Evolutionary conservation across 2,329 filamentous ascomycete genomes (phyloP).

Genomic region (Dactylonectria estremocensis): DNA sequence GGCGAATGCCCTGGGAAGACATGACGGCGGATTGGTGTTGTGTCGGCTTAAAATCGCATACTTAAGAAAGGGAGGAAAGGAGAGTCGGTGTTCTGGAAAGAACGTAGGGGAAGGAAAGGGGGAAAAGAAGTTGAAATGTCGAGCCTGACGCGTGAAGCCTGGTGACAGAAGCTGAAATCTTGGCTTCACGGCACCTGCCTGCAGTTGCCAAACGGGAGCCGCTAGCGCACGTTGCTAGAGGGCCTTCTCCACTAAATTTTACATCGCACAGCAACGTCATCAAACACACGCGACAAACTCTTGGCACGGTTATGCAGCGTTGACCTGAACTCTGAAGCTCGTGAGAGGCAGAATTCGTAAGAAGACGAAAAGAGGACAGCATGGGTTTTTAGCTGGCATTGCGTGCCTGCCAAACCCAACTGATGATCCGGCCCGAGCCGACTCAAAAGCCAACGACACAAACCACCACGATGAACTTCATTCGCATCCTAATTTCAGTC

Average conservation of each 20-base stretch:
- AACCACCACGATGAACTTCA: neutral
- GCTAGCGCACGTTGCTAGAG: conserved; percentile 25
- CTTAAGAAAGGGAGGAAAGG: conserved; percentile 15
- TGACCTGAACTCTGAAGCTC: neutral
- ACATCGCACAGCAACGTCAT: conserved; percentile 5
- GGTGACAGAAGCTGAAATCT: conserved; percentile 25
- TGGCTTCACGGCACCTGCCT: conserved; percentile 10
- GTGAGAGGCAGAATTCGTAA: neutral
- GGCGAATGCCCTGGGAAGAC: conserved; percentile 69
- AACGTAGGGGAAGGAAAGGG: conserved; percentile 3
- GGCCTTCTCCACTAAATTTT: conserved; percentile 25
- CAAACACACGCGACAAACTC: neutral
- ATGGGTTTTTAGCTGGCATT: neutral
- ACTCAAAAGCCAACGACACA: neutral
- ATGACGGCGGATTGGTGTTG: conserved; percentile 37
- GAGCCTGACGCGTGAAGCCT: conserved; percentile 27
- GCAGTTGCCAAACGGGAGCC: neutral
- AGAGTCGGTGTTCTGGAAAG: conserved; percentile 1
- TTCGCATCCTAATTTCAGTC: neutral
- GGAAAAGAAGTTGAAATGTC: conserved; percentile 11
- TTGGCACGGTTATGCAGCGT: neutral
- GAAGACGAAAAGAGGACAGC: neutral
- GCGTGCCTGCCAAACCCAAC: neutral
- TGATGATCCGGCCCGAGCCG: neutral
- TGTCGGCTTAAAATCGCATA: conserved; percentile 38